Evolutionary conservation across 106 monocot genomes (phyloP).

Genomic region (Hemerocallis citrina): DNA sequence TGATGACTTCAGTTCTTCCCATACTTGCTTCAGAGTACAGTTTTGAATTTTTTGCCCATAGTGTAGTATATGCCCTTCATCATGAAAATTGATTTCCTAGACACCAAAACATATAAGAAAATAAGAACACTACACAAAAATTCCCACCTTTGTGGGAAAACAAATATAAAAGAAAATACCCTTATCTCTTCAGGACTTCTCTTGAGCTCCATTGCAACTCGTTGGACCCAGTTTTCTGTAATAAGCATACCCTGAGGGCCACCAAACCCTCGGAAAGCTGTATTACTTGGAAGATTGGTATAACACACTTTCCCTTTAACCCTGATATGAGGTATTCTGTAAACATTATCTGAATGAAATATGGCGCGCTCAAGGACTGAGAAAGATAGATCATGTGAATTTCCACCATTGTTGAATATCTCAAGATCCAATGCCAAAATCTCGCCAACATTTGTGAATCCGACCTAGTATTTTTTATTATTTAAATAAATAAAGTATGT

Average conservation of each 20-base stretch:
- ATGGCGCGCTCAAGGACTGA: constrained; percentile 87
- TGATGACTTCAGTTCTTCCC: constrained; percentile 76
- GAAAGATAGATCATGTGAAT: constrained; percentile 75
- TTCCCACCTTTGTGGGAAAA: too few species aligned
- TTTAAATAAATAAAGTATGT: not conserved
- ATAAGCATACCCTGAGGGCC: constrained; percentile 95
- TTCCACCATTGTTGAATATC: constrained; percentile 88
- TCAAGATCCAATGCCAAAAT: constrained; percentile 84
- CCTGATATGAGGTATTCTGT: constrained; percentile 73
- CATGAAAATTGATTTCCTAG: constrained; percentile 86
- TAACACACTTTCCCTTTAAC: constrained; percentile 72
- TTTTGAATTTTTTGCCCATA: constrained; percentile 79
- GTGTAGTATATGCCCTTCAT: constrained; percentile 61
- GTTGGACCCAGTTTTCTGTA: constrained; percentile 92
- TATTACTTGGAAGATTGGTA: constrained; percentile 94
- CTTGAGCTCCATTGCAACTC: constrained; percentile 66
- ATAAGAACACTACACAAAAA: not conserved
- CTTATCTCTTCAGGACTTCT: constrained; percentile 87
- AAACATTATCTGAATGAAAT: constrained; percentile 88
- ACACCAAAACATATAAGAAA: not conserved
- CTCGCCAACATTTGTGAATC: constrained; percentile 80
- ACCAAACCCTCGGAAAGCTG: constrained; percentile 98
- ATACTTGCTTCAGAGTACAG: constrained; percentile 53
- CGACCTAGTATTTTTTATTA: constrained; percentile 39
- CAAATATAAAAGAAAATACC: constrained; percentile 15